A percentile compares a stretch with the other conserved stretches of the same genome.
These are phyloP conservation scores for Mortierella sp. DNA, from an alignment of 371 early-diverging fungal genomes.

Conservation along the genomic window DNA sequence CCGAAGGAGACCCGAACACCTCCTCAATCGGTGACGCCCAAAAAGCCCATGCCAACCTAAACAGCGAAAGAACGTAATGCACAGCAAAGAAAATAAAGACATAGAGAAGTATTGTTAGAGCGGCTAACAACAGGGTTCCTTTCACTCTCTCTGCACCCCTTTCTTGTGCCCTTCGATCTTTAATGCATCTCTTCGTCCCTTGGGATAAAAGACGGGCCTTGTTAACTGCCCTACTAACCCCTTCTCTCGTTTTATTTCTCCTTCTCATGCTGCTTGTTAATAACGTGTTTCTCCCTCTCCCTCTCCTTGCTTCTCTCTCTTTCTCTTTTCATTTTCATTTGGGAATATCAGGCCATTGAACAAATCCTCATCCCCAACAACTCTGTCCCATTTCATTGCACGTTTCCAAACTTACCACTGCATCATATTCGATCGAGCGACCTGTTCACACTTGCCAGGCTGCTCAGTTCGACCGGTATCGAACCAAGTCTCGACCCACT, in stretches of 20 bases:
- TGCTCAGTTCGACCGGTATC: conserved; percentile 46
- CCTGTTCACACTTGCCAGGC: conserved; percentile 59
- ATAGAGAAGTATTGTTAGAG: background rate
- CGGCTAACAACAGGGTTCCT: background rate
- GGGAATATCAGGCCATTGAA: background rate
- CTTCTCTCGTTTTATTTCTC: background rate
- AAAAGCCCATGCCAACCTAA: conserved; percentile 71
- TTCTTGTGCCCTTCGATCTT: too few relatives aligned
- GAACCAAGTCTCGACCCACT: conserved; percentile 69
- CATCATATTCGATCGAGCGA: conserved; percentile 65
- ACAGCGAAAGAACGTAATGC: background rate
- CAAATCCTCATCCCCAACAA: too few relatives aligned
- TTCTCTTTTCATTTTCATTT: background rate
- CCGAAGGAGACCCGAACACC: conserved; percentile 55
- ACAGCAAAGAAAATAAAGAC: background rate
- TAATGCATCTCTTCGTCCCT: too few relatives aligned
- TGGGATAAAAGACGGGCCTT: background rate
- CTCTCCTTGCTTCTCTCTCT: background rate
- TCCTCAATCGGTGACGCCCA: conserved; percentile 62
- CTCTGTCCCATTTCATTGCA: background rate
- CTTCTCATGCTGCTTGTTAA: background rate
- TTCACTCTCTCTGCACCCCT: background rate
- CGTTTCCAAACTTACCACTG: conserved; percentile 62
- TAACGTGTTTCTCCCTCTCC: background rate
- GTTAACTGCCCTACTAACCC: background rate